Evolutionary conservation across 495 filamentous ascomycete genomes (phyloP).

Genomic region (Annulohypoxylon moriforme): DNA sequence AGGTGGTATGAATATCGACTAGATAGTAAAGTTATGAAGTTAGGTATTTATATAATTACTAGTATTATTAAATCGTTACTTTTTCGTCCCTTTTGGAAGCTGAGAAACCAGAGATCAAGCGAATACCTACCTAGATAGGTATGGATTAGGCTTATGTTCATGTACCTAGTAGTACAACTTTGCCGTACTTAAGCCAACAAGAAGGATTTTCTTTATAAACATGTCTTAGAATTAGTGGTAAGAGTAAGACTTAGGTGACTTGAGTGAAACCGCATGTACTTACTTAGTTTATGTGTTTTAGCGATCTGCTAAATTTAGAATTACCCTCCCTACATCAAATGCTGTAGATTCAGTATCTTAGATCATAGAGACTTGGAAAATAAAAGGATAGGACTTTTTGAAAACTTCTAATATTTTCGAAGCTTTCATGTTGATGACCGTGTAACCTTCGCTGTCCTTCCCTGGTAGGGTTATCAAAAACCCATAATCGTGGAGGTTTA

Average conservation of each 20-base stretch:
- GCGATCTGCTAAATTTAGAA: conserved; percentile 1
- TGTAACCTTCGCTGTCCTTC: not conserved
- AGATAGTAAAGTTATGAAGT: too few relatives aligned
- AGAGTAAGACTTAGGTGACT: not conserved
- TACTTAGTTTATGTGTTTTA: too few relatives aligned
- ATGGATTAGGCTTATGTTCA: not conserved
- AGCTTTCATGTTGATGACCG: not conserved
- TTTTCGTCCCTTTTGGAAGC: too few relatives aligned
- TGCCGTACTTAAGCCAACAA: not conserved
- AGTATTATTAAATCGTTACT: too few relatives aligned
- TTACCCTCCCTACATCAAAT: too few relatives aligned
- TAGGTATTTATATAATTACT: too few relatives aligned
- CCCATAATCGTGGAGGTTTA: too few relatives aligned
- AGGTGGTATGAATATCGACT: too few relatives aligned
- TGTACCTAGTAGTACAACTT: not conserved
- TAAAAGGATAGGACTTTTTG: not conserved
- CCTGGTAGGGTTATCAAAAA: not conserved
- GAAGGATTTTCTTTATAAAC: not conserved
- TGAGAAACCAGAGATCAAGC: not conserved
- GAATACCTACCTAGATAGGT: not conserved
- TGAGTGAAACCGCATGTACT: not conserved
- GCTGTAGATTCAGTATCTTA: too few relatives aligned
- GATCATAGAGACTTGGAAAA: too few relatives aligned
- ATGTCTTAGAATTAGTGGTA: not conserved
- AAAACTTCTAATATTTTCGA: not conserved